phyloP scores from a whole-genome alignment of 768 basidiomycete species.

The Phylloporus sp. region DNA sequence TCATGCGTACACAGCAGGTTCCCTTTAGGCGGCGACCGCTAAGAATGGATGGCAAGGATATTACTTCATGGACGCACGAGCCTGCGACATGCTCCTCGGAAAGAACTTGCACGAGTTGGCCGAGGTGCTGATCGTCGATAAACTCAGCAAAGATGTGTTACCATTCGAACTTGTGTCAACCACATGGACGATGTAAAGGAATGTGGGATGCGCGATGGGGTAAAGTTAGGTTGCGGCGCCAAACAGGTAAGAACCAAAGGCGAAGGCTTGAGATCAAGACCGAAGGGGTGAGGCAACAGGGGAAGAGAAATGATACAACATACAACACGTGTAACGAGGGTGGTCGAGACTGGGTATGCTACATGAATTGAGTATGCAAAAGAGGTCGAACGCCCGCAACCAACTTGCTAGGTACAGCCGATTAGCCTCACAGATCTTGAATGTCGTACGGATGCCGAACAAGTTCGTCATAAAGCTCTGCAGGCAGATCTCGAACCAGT shows the following conservation, averaged over 20 bases:
- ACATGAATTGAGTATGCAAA: constrained; percentile 17
- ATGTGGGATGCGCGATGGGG: background rate
- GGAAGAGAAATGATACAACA: constrained; percentile 6
- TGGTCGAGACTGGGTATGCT: constrained; percentile 18
- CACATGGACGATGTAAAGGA: background rate
- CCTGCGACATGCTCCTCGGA: constrained; percentile 23
- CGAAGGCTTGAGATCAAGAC: background rate
- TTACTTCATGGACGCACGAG: constrained; percentile 21
- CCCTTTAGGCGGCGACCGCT: constrained; percentile 31
- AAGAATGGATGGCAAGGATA: constrained; percentile 21
- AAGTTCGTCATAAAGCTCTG: constrained; percentile 83
- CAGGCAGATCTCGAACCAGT: constrained; percentile 84
- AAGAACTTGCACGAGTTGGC: constrained; percentile 30
- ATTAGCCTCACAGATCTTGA: constrained; percentile 14
- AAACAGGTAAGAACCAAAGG: background rate
- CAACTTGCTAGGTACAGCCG: constrained; percentile 6
- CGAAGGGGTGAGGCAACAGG: background rate
- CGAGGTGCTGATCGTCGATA: constrained; percentile 25
- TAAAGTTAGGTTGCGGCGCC: background rate
- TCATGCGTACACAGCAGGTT: constrained; percentile 28
- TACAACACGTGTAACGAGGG: constrained; percentile 6
- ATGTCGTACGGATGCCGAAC: constrained; percentile 81
- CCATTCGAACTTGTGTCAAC: background rate
- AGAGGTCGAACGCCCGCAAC: constrained; percentile 8
- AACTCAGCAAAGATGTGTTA: constrained; percentile 18